Base-by-base conservation (phyloP, 345 rosid genomes). In the Bruguiera sexangula region DNA sequence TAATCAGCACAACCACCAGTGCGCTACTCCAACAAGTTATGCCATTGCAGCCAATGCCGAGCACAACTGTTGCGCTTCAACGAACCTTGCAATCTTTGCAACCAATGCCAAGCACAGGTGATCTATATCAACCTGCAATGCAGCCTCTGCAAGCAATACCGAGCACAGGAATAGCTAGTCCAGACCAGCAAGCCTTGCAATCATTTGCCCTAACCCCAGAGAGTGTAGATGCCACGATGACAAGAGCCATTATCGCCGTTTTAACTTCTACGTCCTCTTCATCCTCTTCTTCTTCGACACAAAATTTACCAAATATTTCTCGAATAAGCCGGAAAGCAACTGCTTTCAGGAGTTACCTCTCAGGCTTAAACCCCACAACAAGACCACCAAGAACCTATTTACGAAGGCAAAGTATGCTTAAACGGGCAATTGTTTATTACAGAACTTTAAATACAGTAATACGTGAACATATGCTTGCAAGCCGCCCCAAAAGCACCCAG, bases 241-340 rank as follows among this genome's bases (percentile, higher is more conserved):
- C 88, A 4, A 70, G 80, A 71, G 98, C 96, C 50, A 77, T 90
- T 74, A 83, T 92, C 9, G 86, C 96, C 2, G 93, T 88, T 66
- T 48, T 92, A 66, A 56, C 69, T 26, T 21, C 71, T 57, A 5
- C 71, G 30, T 19, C 70, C 3, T 64, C 87, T 24, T 77, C 89
- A n/a, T 71, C 91, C 22, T 76, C 95, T 66, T 78, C 90, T 5
- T 69, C 86, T 24, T 63, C 85, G 0, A 37, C 80, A 7, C 80
- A 69, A 24, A 72, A 37, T 15, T 56, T 70, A 22, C 80, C 83
- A 19, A 55, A 24, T 4, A 15, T 32, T 52, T 58, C 68, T 50
- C 75, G 19, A 8, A 31, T 26, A 21, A 66, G 21, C 58, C 78
- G 37, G 0, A 67, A 36, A 61, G 54, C 54, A 11, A 82, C 77